phyloP scores from a whole-genome alignment of 2,329 filamentous ascomycete genomes.

The Lizonia empirigonia region DNA sequence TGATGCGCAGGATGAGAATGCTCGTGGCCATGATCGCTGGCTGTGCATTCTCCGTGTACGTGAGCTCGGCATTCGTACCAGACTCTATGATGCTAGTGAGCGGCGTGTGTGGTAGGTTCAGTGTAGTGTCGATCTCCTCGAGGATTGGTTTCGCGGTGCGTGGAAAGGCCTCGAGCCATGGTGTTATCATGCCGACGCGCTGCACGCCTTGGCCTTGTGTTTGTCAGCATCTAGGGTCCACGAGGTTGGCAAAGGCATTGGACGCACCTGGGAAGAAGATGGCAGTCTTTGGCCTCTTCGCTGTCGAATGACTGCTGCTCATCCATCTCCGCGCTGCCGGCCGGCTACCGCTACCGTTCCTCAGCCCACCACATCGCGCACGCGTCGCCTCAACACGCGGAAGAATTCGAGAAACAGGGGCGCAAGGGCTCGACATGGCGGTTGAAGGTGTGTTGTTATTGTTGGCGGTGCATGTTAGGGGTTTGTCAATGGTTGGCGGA shows the following conservation, averaged over 20 bases:
- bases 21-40: conserved; percentile 96
- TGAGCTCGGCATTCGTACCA: conserved; percentile 78
- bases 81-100: conserved; percentile 79
- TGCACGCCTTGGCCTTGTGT: conserved; percentile 81
- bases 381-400: conserved; percentile 7
- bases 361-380: conserved; percentile 2
- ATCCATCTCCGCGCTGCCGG: conserved; percentile 32
- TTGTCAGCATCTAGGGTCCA: conserved; percentile 15
- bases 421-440: conserved; percentile 9
- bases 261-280: conserved; percentile 48
- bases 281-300: conserved; percentile 45
- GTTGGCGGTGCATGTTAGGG: conserved; percentile 10
- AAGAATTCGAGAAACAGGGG: conserved; percentile 6
- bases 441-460: conserved; percentile 1
- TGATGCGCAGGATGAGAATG: conserved; percentile 82
- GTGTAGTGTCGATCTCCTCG: conserved; percentile 80
- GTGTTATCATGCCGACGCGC: conserved; percentile 82
- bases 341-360: neutral
- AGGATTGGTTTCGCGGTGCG: conserved; percentile 74
- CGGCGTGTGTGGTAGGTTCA: conserved; percentile 63
- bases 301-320: conserved; percentile 29
- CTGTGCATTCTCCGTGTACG: conserved; percentile 84
- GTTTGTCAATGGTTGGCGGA: neutral
- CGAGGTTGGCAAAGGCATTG: neutral
- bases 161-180: conserved; percentile 88